phyloP scores from a whole-genome alignment of 108 stramenopile species.

The Conticribra weissflogii region DNA sequence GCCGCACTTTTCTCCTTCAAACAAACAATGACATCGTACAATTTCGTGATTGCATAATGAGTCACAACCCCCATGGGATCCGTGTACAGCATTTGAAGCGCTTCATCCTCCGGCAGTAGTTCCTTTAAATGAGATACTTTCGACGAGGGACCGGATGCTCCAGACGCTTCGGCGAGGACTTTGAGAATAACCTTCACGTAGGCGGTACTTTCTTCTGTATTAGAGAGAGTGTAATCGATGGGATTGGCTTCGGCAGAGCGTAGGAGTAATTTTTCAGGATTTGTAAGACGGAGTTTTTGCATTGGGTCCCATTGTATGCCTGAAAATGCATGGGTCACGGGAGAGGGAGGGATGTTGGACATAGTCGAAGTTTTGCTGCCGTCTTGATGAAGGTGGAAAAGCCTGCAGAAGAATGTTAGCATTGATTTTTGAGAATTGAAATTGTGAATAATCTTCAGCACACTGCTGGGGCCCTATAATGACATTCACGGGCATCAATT shows the following conservation, averaged over 20 bases:
- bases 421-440: too few species aligned
- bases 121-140: slow-evolving; percentile 57
- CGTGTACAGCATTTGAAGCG: slow-evolving; percentile 55
- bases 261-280: slow-evolving; percentile 58
- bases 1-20: slow-evolving; percentile 50
- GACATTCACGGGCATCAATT: too few species aligned
- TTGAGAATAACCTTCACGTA: slow-evolving; percentile 69
- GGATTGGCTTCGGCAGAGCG: slow-evolving; percentile 74
- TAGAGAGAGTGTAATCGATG: slow-evolving; percentile 71
- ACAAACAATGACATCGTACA: slow-evolving; percentile 64
- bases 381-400: too few species aligned
- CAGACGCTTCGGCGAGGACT: slow-evolving; percentile 57
- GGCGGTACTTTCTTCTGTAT: slow-evolving; percentile 57
- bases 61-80: slow-evolving; percentile 69
- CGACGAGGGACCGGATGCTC: slow-evolving; percentile 48
- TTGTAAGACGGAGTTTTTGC: slow-evolving; percentile 56
- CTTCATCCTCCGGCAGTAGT: slow-evolving; percentile 48
- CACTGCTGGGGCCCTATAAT: too few species aligned
- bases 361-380: too few species aligned
- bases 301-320: slow-evolving; percentile 67
- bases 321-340: slow-evolving; percentile 59
- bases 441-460: too few species aligned
- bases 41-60: slow-evolving; percentile 72
- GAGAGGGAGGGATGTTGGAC: slow-evolving; percentile 56
- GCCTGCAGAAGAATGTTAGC: too few species aligned